Base-by-base conservation (phyloP, 2,329 filamentous ascomycete genomes). In the Tolypocladium ophioglossoides region DNA sequence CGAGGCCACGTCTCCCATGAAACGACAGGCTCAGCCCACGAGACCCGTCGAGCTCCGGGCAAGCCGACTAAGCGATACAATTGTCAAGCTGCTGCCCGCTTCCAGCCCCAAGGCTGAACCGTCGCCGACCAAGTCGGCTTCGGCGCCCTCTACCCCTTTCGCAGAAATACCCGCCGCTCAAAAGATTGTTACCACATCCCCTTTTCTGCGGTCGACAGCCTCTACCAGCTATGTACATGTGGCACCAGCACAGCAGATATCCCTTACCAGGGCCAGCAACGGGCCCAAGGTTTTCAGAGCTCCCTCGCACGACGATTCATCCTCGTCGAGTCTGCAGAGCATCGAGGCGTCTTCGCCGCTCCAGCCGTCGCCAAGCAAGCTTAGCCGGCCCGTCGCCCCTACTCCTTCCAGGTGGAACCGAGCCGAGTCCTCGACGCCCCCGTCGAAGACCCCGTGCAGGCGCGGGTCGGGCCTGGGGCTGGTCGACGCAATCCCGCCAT, bases 81-180 rank as follows among this genome's bases (percentile, higher is more conserved):
- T 68, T 27, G 57, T 69, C 54, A 63, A 61, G 54, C 59, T 70
- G 44, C 27, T 61, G n/a, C 68, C 68, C 16, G 57, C 55, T 9
- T 38, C 59, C 4, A 61, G 56, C 40, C 61, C 62, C 51, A 61
- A 56, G 54, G 56, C 54, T 8, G 55, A 61, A 51, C 60, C 64
- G 7, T 70, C 68, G 35, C 68, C 68, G 11, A 62, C 53, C 46
- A 70, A 70, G 58, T 63, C 65, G 3, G 53, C 57, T 5, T 61
- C 61, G 20, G 54, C 58, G 1, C 65, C 65, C 3, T 64, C 66
- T 10, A 62, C 68, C 2, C 63, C 64, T 4, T 53, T 64, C 7
- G 58, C 54, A 30, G 58, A 52, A 18, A 55, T 57, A 3, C 53
- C 55, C 20, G 30, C 22, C 52, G 44, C 41, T 24, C 49, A 49